Base-by-base conservation (phyloP, 2,329 filamentous ascomycete genomes). In the Talaromyces sp. region DNA sequence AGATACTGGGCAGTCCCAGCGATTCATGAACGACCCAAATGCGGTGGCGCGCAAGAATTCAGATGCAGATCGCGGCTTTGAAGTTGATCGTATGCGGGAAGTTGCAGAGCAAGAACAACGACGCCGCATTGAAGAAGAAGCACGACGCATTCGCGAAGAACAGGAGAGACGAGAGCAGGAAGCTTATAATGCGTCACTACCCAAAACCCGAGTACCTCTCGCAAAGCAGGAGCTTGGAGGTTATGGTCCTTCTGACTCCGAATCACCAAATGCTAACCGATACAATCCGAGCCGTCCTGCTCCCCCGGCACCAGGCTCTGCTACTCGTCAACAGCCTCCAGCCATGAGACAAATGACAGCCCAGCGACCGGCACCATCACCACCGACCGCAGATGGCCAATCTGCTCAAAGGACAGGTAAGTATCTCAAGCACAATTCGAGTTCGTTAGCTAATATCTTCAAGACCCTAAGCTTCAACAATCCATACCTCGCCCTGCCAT, bases 191-290 rank as follows among this genome's bases (percentile, higher is more conserved):
- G 90, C 92, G 41, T 92, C 91, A 27, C 81, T 97, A 66, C 94
- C 93, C 37, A 90, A 96, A 82, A 89, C 85, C 68, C 92, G 91
- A 75, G 81, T 88, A 11, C 91, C 92, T 2, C 73, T 95, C 69
- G 93, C 93, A 37, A 92, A 98, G 76, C 93, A 97, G 78, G 95
- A 98, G 77, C 81, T 98, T 70, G 92, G 91, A 65, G 89, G 89
- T 37, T 90, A 87, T 67, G 84, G 86, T 45, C 82, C 84, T 67
- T 80, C 83, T 52, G 83, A 83, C 8, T 43, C 50, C 13, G 66
- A 77, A 81, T 70, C 62, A n/a, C 68, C 76, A n/a, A 71, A 70
- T 67, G 73, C 76, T 66, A 75, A 71, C 66, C 87, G 92, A 67
- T 98, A 93, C 79, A 97, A 96, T 75, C 93, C 94, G 3, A 89